These are phyloP conservation scores for Aurinia saxatilis DNA, from an alignment of 345 rosid genomes.

Conservation along the genomic window DNA sequence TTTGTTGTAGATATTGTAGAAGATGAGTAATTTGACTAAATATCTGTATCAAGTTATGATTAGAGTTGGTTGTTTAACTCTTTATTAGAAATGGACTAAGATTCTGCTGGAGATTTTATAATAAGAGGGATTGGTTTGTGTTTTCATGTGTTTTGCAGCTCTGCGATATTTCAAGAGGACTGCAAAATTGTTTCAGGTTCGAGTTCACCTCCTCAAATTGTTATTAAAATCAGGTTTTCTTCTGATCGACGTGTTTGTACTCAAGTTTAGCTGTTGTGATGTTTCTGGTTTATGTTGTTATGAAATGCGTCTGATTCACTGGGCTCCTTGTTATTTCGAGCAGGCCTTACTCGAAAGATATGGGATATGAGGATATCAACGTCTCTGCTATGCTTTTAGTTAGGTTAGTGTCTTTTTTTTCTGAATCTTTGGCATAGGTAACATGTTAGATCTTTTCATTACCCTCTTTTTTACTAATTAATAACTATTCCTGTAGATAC, in stretches of 20 bases:
- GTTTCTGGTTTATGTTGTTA: not conserved
- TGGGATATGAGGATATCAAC: conserved; percentile 78
- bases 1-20: not conserved
- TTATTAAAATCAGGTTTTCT: conserved; percentile 70
- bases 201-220: conserved; percentile 47
- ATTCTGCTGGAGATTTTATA: not conserved
- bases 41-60: not conserved
- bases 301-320: conserved; percentile 17
- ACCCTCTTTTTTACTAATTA: not conserved
- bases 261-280: conserved; percentile 12
- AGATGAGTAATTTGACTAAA: not conserved
- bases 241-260: conserved; percentile 2
- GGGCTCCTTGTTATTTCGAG: conserved; percentile 22
- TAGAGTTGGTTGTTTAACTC: too few species aligned
- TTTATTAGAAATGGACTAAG: not conserved
- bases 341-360: conserved; percentile 93
- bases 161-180: conserved; percentile 89
- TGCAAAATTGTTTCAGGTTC: conserved; percentile 53
- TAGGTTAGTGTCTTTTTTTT: conserved; percentile 37
- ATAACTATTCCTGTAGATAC: conserved; percentile 42
- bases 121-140: not conserved
- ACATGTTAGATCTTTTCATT: not conserved
- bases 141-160: conserved; percentile 33
- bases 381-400: conserved; percentile 75
- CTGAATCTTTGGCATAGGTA: conserved; percentile 3